phyloP scores from a whole-genome alignment of 2,329 filamentous ascomycete species.

The Tolypocladium inflatum region DNA sequence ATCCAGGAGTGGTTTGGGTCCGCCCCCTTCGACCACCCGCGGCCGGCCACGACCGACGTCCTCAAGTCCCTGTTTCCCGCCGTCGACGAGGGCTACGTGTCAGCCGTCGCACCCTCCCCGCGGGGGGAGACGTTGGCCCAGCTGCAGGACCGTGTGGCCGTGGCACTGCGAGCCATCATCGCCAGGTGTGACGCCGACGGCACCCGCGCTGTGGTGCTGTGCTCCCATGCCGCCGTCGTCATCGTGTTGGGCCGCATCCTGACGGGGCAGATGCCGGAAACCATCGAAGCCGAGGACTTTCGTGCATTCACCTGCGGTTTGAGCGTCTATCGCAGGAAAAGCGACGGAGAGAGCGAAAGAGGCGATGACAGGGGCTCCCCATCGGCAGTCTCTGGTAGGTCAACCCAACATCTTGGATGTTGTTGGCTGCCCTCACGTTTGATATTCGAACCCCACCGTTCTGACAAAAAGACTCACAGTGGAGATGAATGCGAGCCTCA shows the following conservation, averaged over 20 bases:
- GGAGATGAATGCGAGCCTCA: conserved; percentile 10
- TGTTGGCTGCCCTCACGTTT: neutral
- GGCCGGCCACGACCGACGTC: conserved; percentile 54
- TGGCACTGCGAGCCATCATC: conserved; percentile 61
- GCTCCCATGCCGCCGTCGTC: conserved; percentile 81
- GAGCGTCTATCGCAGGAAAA: conserved; percentile 47
- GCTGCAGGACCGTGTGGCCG: conserved; percentile 71
- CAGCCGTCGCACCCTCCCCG: conserved; percentile 54
- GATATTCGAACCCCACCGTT: neutral
- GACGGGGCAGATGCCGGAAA: conserved; percentile 67
- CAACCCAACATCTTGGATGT: neutral
- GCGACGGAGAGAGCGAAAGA: conserved; percentile 2
- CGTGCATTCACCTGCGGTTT: conserved; percentile 75
- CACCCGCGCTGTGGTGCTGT: conserved; percentile 65
- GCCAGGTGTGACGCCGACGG: conserved; percentile 60
- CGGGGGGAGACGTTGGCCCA: conserved; percentile 72
- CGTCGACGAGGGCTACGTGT: conserved; percentile 46
- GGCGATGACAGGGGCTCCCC: neutral
- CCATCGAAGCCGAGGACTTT: conserved; percentile 69
- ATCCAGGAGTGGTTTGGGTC: conserved; percentile 85
- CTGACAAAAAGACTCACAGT: conserved; percentile 4
- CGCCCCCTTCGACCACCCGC: conserved; percentile 77
- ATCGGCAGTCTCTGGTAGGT: conserved; percentile 1
- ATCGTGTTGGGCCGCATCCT: conserved; percentile 78
- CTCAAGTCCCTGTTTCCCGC: conserved; percentile 61